Conservation (phyloP, 225 moss, liverwort and hornwort genomes). For the Neckera pumila region DNA sequence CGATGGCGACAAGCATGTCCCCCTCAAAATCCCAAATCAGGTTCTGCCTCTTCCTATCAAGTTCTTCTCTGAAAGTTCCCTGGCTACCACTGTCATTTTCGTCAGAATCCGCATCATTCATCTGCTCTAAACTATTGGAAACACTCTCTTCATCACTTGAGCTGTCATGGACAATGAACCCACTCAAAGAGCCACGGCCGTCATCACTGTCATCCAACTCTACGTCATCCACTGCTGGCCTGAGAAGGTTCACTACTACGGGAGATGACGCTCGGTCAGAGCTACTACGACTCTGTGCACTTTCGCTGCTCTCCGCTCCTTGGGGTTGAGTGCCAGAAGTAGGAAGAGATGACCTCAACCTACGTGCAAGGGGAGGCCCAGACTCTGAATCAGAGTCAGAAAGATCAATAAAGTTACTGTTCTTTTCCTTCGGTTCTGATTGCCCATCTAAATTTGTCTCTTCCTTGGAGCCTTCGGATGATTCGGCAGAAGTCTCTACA, state of each 20-base stretch:
- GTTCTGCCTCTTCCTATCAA: background rate
- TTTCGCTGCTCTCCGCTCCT: background rate
- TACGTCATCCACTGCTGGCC: background rate
- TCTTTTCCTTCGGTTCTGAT: background rate
- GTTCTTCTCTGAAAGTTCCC: background rate
- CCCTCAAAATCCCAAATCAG: background rate
- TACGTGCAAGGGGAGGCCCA: background rate
- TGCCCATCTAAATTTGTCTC: background rate
- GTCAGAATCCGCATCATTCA: background rate
- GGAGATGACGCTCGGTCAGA: background rate
- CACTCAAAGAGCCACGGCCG: background rate
- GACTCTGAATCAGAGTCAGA: background rate
- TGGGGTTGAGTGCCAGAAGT: background rate
- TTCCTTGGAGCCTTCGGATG: background rate
- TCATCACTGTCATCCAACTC: background rate
- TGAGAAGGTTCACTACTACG: background rate
- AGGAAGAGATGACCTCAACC: background rate
- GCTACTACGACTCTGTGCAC: background rate
- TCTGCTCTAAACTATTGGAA: background rate
- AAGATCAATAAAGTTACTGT: background rate
- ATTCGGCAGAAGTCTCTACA: background rate
- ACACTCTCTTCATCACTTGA: background rate
- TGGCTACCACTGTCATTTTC: background rate
- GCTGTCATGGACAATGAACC: background rate
- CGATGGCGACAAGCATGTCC: background rate